Base-by-base conservation (phyloP, 106 monocot genomes). In the Allium fistulosum region DNA sequence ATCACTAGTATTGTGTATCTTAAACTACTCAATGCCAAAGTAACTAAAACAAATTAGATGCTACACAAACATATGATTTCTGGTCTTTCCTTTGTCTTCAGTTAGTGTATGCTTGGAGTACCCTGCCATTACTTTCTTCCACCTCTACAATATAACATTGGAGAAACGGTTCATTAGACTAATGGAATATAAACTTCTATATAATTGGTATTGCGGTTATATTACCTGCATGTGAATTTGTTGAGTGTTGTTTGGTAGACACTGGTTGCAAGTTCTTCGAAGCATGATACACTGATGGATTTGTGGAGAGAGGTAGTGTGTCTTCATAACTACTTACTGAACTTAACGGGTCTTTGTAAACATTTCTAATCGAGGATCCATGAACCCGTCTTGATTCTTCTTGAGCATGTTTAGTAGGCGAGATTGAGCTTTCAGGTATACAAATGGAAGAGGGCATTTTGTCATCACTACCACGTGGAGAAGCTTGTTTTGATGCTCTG, bases 41-140 rank as follows among this genome's bases (percentile, higher is more conserved):
- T 5, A 37, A 37, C 37, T 37, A 4, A 37, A 37, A 37, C 4
- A 37, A 37, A 37, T 5, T 37, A 5, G 37, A 37, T 37, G 37
- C 37, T 46, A 14, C 8, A 63, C 9, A 51, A 53, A 26, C 51
- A 49, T 26, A 15, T 11, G n/a, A 50, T 51, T 11, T 67, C 49
- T 67, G 47, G 15, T 49, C 49, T 2, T 49, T 49, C 65, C 47
- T n/a, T 18, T 26, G 51, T 13, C 63, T 46, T 73, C 57, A 65
- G 48, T 73, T 65, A 55, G 65, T 6, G 6, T 55, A 72, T 53
- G 72, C 66, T 61, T 61, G 75, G 26, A 68, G 60, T 45, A 59
- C 50, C 59, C 74, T 75, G 59, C 68, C 75, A 52, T 11, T 59
- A n/a, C 12, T 17, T 68, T 68, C 75, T 67, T 59, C 75, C 7